These are phyloP conservation scores for Protomyces arabidopsidicola DNA, from an alignment of 1,139 yeast genomes.

Conservation along the genomic window DNA sequence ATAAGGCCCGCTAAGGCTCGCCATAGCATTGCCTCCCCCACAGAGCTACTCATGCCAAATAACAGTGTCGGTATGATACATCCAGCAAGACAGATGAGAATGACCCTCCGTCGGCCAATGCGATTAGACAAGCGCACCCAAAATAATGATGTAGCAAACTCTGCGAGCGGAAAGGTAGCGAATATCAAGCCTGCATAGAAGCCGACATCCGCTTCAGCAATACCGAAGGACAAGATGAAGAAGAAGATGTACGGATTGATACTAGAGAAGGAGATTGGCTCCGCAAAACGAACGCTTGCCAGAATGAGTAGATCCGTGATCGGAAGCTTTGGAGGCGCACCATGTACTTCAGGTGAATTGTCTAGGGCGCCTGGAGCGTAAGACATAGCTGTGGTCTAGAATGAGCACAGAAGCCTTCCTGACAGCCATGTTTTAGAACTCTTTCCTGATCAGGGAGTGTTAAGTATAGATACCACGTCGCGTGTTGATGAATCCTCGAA, in stretches of 20 bases:
- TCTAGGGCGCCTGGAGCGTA: too few relatives aligned
- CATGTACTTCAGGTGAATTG: not conserved
- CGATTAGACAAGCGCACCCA: conserved; percentile 59
- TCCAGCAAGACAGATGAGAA: conserved; percentile 51
- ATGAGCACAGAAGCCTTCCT: too few relatives aligned
- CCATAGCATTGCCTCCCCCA: conserved; percentile 51
- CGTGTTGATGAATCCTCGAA: too few relatives aligned
- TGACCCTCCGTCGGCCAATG: conserved; percentile 54
- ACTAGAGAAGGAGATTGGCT: conserved; percentile 61
- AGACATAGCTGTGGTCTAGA: too few relatives aligned
- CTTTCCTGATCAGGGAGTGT: too few relatives aligned
- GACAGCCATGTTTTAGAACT: too few relatives aligned
- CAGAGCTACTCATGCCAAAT: conserved; percentile 52
- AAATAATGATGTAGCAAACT: conserved; percentile 52
- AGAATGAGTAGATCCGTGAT: conserved; percentile 35
- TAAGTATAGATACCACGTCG: too few relatives aligned
- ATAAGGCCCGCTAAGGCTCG: conserved; percentile 53
- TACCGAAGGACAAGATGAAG: conserved; percentile 55
- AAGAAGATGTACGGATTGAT: conserved; percentile 60
- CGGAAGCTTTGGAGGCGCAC: not conserved
- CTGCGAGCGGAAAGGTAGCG: conserved; percentile 38
- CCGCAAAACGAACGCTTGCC: conserved; percentile 45
- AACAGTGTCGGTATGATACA: conserved; percentile 48
- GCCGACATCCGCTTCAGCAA: conserved; percentile 48
- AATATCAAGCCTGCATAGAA: conserved; percentile 46